phyloP scores from a whole-genome alignment of 2,329 filamentous ascomycete species.

The Parasarocladium wereldwijsianum region DNA sequence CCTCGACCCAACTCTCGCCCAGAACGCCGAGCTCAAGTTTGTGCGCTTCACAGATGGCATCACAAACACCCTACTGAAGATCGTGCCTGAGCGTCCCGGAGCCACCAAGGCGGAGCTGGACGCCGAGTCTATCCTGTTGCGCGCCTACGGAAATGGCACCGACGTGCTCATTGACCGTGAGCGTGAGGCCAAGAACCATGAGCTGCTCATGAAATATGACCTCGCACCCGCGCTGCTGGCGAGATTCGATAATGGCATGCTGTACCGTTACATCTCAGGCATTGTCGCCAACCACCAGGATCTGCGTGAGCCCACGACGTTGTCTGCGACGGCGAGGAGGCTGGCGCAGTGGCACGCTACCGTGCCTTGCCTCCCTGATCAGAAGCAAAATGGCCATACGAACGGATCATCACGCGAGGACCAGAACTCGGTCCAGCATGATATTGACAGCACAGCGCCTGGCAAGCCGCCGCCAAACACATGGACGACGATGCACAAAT shows the following conservation, averaged over 20 bases:
- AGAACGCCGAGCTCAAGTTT: slow-evolving; percentile 65
- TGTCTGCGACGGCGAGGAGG: slow-evolving; percentile 67
- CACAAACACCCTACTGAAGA: slow-evolving; percentile 82
- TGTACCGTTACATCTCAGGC: slow-evolving; percentile 83
- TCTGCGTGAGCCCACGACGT: slow-evolving; percentile 59
- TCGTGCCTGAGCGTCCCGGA: slow-evolving; percentile 52
- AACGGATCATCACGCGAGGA: slow-evolving; percentile 12
- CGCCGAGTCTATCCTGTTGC: slow-evolving; percentile 70
- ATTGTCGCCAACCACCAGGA: slow-evolving; percentile 68
- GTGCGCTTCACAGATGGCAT: slow-evolving; percentile 93
- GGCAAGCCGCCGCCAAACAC: slow-evolving; percentile 69
- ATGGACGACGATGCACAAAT: slow-evolving; percentile 93
- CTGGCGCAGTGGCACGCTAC: slow-evolving; percentile 88
- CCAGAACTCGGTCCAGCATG: slow-evolving; percentile 19
- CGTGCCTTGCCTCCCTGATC: slow-evolving; percentile 39
- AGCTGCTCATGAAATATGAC: slow-evolving; percentile 66
- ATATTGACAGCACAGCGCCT: slow-evolving; percentile 38
- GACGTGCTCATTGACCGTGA: slow-evolving; percentile 93
- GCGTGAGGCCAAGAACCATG: slow-evolving; percentile 67
- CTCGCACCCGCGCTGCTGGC: slow-evolving; percentile 80
- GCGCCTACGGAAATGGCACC: slow-evolving; percentile 89
- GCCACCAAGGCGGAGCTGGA: slow-evolving; percentile 62
- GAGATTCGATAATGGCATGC: slow-evolving; percentile 87
- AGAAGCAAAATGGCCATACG: slow-evolving; percentile 19
- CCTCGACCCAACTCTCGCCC: slow-evolving; percentile 50